Evolutionary conservation across 805 yeast genomes (phyloP), one percentile per base, ranked within the genome.

Genomic region (Kazachstania bromeliacearum): DNA sequence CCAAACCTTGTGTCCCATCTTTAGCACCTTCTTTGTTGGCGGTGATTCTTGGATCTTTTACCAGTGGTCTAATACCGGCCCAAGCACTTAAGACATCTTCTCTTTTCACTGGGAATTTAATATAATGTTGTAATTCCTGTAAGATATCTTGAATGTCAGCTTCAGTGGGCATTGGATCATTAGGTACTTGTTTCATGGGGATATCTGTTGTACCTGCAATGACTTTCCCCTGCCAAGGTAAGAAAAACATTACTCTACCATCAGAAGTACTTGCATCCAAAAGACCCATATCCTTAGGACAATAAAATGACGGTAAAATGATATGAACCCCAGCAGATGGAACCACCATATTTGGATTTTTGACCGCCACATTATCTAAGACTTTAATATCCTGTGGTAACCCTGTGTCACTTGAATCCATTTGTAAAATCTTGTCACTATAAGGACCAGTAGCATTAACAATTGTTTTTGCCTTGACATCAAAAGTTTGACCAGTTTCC

Each of bases 211-310:
- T 88, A 58, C 97, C 97, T 40, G 95, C 96, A 46, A 88, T 70
- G 23, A 88, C 94, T 60, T 87, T 83, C 5, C 96, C 95, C 67
- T 87, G 96, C 96, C 96, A 88, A 49, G 97, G 97, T 60, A 88
- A 69, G 68, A 89, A 88, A 66, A 88, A 88, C 82, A 89, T 83
- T 36, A 88, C 96, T 63, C 97, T 77, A 39, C 96, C 96, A 58
- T 88, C 97, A 23, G 89, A 68, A 33, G 97, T 88, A 31, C 84
- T 73, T 32, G 96, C 95, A 62, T 88, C 96, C 41, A 88, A 70
- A 44, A 88, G 69, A 44, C 97, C 97, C 71, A 85, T 73, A 45
- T 77, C 77, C 55, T 73, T 72, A 36, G 96, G 94, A 61, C 94
- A 81, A 64, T 85, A 88, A 69, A 73, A 88, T 47, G 88, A 94